Base-by-base conservation (phyloP, 78 protist species). In the Pigoraptor vietnamica region DNA sequence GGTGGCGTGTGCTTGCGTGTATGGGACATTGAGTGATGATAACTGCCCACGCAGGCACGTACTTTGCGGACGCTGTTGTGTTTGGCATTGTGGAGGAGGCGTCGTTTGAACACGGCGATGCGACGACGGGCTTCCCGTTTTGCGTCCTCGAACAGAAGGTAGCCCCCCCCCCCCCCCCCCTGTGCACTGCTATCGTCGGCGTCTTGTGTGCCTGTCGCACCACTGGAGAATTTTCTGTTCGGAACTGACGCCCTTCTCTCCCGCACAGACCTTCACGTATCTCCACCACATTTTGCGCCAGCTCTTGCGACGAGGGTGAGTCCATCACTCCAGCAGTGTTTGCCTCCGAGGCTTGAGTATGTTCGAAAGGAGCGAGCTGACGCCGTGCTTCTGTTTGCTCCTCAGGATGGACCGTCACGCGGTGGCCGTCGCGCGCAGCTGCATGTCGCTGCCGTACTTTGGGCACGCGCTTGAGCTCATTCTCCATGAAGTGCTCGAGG, bases 401-500 rank as follows among this genome's bases (percentile, higher is more conserved):
- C n/a, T n/a, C n/a, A 55, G 92, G 19, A 25, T 91, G 81, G 40
- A 91, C 0, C 39, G 39, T 0, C 34, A 36, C 24, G 93, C 93
- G 23, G 10, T 25, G 81, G 9, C 1, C n/a, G 10, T 91, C 39
- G 93, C 93, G 32, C 37, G 33, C 34, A 48, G n/a, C 25, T 55
- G 10, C 86, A 24, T 10, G n/a, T 1, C 24, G 21, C 34, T 92
- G 87, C 94, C 91, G 36, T 92, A 88, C 39, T 92, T 92, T 33
- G 21, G 87, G 29, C 91, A 92, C 81, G 88, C 91, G 23, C 90
- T 92, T 24, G 94, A 92, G 40, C 81, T 92, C 39, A 89, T 92
- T 81, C 67, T 92, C 40, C 91, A 92, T 32, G 86, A 92, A 21
- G 91, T 92, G 38, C 89, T 92, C 6, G 94, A 92, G 36, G 94